Conservation (phyloP, 345 rosid genomes). For the Noccaea bulbosa region DNA sequence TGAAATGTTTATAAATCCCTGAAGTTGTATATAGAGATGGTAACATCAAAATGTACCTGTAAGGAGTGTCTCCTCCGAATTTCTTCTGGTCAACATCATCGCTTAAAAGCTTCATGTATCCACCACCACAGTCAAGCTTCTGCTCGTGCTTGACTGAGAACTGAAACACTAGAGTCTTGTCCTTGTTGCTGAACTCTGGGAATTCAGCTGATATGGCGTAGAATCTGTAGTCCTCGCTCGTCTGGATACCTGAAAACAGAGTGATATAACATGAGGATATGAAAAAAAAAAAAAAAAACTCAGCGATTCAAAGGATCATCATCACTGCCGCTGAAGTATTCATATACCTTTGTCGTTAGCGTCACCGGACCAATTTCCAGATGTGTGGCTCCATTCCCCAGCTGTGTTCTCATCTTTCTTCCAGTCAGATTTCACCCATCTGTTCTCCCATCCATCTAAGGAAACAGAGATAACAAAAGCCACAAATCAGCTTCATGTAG, state of each 20-base stretch:
- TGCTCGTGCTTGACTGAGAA: slow-evolving; percentile 98
- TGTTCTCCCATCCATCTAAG: slow-evolving; percentile 94
- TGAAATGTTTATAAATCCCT: background rate
- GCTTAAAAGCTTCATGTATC: slow-evolving; percentile 95
- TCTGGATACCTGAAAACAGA: slow-evolving; percentile 73
- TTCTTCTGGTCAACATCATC: slow-evolving; percentile 87
- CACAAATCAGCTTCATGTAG: slow-evolving; percentile 5
- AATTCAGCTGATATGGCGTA: slow-evolving; percentile 96
- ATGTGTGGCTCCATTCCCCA: slow-evolving; percentile 92
- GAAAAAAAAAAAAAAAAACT: no score
- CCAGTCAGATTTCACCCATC: slow-evolving; percentile 95
- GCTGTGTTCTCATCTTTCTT: slow-evolving; percentile 83
- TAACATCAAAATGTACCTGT: slow-evolving; percentile 57
- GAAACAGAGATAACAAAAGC: background rate
- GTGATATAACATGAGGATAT: background rate
- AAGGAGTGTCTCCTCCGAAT: slow-evolving; percentile 96
- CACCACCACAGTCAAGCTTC: slow-evolving; percentile 99
- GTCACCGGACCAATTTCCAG: slow-evolving; percentile 96
- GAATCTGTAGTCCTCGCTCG: slow-evolving; percentile 95
- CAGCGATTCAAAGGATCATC: slow-evolving; percentile 7
- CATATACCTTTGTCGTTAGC: slow-evolving; percentile 78
- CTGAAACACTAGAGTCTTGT: slow-evolving; percentile 85
- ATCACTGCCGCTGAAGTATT: background rate
- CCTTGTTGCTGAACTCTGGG: slow-evolving; percentile 96
- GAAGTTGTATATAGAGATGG: background rate